Base-by-base conservation (phyloP, 192 early-diverging fungal species). In the Coemansia sp. region DNA sequence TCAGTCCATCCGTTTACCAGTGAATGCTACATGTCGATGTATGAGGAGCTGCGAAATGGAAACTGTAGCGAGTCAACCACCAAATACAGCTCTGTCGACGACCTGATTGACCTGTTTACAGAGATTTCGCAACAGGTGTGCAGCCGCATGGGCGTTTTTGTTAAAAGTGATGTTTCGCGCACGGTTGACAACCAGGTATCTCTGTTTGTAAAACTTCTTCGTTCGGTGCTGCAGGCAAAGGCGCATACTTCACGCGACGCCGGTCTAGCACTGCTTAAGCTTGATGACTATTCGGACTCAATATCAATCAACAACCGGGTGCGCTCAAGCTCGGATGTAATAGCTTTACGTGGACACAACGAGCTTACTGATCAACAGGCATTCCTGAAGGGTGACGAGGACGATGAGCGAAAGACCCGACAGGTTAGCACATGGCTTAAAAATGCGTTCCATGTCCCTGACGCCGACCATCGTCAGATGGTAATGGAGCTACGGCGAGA, bases 201-300 rank as follows among this genome's bases (percentile, higher is more conserved):
- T 17, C 62, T 63, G 21, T 74, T 80, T 52, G 53, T 74, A 27
- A 74, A 74, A 57, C 67, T 80, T 2, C 54, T 80, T 12, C 64
- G 72, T 10, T 41, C 57, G 4, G 63, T 73, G 12, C 17, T 80
- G 60, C 71, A 80, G 61, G 52, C 67, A 37, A 71, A 74, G 55
- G 69, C 69, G 11, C 69, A 69, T 44, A 61, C 70, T 3, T 79
- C 76, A 49, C 76, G 76, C 38, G 76, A 79, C 38, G 76, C 76
- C 4, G 76, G 76, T 3, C 27, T 66, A 23, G 76, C 66, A 53
- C 66, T 79, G 45, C 45, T 79, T 21, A 79, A 66, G 50, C 57
- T 79, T 37, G 76, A 79, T 44, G 76, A 79, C 43, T 72, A 63
- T 10, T 61, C 59, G 2, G 64, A 67, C 13, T 19, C 50, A 1